These are phyloP conservation scores for Raphanus hybrid DNA, from an alignment of 441 rosid species.

Conservation along the genomic window DNA sequence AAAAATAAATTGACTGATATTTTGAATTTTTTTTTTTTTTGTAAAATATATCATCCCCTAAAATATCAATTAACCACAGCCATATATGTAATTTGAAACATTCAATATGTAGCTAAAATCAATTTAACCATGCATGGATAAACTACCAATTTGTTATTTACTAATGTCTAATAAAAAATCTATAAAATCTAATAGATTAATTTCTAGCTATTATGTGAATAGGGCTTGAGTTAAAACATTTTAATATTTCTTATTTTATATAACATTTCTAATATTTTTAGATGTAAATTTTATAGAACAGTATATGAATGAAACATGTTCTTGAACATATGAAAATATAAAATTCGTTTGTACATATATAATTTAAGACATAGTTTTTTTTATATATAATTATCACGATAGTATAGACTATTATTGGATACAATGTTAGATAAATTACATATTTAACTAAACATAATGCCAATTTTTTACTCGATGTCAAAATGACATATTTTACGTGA, in stretches of 20 bases:
- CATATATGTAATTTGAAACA: conserved; percentile 1
- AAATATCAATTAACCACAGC: not conserved
- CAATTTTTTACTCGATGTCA: not conserved
- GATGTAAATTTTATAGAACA: not conserved
- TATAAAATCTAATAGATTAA: not conserved
- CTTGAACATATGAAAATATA: not conserved
- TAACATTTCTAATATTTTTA: not conserved
- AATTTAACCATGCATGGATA: not conserved
- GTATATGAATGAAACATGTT: not conserved
- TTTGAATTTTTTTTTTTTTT: not conserved
- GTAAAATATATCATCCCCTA: not conserved
- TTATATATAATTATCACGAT: not conserved
- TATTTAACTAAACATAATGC: not conserved
- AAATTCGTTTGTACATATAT: not conserved
- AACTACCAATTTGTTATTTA: not conserved
- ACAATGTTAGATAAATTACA: not conserved
- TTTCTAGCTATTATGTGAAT: not conserved
- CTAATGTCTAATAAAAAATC: not conserved
- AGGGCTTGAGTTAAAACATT: not conserved
- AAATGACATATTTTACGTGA: not conserved
- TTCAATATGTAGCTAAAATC: not conserved
- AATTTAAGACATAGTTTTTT: not conserved
- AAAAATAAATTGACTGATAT: not conserved
- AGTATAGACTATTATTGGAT: not conserved
- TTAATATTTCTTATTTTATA: not conserved